phyloP scores from a whole-genome alignment of 306 rosid species.

The Mimosa bimucronata region DNA sequence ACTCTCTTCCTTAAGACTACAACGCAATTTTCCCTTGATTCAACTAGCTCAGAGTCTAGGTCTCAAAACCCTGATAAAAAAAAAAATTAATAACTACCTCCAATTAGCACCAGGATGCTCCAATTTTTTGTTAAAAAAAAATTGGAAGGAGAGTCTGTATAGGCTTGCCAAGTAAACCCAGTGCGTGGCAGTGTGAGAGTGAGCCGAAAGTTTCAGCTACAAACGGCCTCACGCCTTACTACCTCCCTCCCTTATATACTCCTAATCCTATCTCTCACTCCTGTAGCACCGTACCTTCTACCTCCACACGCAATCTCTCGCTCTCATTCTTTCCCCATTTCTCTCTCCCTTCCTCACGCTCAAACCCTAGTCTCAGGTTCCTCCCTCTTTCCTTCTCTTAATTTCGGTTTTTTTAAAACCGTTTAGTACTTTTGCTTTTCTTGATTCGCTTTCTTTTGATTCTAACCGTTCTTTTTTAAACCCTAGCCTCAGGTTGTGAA shows the following conservation, averaged over 20 bases:
- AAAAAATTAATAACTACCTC: too few relatives aligned
- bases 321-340: not conserved
- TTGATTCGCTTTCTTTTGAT: not conserved
- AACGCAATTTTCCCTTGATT: too few relatives aligned
- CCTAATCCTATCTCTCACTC: too few relatives aligned
- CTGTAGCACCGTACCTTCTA: not conserved
- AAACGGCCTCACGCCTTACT: not conserved
- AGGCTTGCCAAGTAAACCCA: not conserved
- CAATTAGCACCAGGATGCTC: too few relatives aligned
- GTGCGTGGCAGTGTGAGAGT: not conserved
- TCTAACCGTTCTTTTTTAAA: too few relatives aligned
- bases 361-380: conserved; percentile 32
- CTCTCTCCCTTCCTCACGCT: too few relatives aligned
- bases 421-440: not conserved
- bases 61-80: too few relatives aligned
- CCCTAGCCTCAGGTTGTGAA: not conserved
- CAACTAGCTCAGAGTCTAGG: too few relatives aligned
- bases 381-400: not conserved
- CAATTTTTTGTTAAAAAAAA: too few relatives aligned
- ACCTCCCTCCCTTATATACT: not conserved
- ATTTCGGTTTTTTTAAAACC: not conserved
- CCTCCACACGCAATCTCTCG: not conserved
- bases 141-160: too few relatives aligned
- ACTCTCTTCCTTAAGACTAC: too few relatives aligned
- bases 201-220: not conserved